Evolutionary conservation across 176 grass and related monocot species (phyloP), one percentile per base, ranked within the genome.

Genomic region (Typha latifolia): DNA sequence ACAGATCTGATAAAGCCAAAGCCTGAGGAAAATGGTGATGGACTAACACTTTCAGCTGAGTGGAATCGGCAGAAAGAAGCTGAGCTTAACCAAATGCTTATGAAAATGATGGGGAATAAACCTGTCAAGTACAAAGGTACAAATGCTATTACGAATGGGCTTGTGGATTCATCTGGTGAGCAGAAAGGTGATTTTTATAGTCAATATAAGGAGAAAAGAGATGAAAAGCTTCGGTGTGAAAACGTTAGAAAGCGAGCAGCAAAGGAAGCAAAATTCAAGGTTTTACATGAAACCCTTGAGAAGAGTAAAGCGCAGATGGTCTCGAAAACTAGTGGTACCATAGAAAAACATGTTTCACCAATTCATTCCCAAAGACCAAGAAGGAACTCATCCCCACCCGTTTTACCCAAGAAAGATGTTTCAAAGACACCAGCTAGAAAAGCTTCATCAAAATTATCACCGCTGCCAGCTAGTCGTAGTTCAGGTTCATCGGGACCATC

Each of bases 11-110:
- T 73, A 68, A 80, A 82, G 18, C 74, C 76, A 72, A 76, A 75
- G 49, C 76, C 68, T 62, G 86, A 90, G 67, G 77, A 85, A 73
- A 81, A 48, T 19, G 77, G 48, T 72, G 86, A 90, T 68, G 68
- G 76, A 66, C 84, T 71, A 68, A 68, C 78, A 47, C 50, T 74
- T 62, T 94, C 95, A 67, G 79, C 84, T 49, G 89, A 90, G 81
- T 99, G 95, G 95, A 93, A 82, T 72, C 90, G 79, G 12, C 89
- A 90, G 77, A 99, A 99, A 68, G 95, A 94, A 77, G 86, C 79
- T 9, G 95, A 99, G 47, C 95, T 99, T 73, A 93, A 90, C 80
- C 86, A 94, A 66, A 94, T 99, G 86, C 82, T 99, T 68, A 74
- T 85, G 79, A 99, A 90, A 87, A 94, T 99, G 89, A 94, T 99